Base-by-base conservation (phyloP, 208 protist genomes). In the Crithidia fasciculata region DNA sequence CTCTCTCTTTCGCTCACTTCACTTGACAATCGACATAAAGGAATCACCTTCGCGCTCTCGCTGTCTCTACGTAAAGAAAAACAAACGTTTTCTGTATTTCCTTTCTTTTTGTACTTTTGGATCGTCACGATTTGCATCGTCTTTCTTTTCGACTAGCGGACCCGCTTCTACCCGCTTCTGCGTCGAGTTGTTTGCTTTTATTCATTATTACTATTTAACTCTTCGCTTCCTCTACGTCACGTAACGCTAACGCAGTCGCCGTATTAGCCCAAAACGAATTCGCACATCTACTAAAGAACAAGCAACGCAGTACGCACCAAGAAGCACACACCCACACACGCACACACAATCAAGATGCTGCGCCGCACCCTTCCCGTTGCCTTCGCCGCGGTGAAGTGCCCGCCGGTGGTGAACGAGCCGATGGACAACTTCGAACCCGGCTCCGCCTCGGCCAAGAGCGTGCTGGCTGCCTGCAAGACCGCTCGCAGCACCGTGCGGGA, bases 361-460 rank as follows among this genome's bases (percentile, higher is more conserved):
- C 92, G 92, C 59, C 92, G 90, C 40, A 85, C 85, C 16, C 36
- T 91, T 5, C 82, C 81, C 45, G 61, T 82, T 49, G 77, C 82
- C 54, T 95, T 86, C 77, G 90, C 85, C 19, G 81, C 76, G 40
- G 63, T 86, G 18, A 89, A 86, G 82, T 81, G 72, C 49, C 88
- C 89, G 4, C 76, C 85, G 2, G 86, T 96, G n/a, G 64, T 83
- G 59, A 96, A 97, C 82, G 91, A 97, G 79, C 86, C 79, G 41
- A 95, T 96, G 88, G 88, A 96, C 61, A 82, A 87, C 72, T 98
- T 96, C 72, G 88, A 92, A 72, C 85, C 91, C 19, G 88, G 89
- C 50, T 95, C 88, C 16, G 64, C 66, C 37, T 84, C 91, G 5
- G 85, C 92, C 3, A 74, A 62, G 40, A 83, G 76, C 28, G 83